A percentile compares a stretch with the other conserved stretches of the same genome.
Evolutionary conservation across 371 early-diverging fungal species (phyloP).

Genomic region (Paraphysoderma sedebokerense): DNA sequence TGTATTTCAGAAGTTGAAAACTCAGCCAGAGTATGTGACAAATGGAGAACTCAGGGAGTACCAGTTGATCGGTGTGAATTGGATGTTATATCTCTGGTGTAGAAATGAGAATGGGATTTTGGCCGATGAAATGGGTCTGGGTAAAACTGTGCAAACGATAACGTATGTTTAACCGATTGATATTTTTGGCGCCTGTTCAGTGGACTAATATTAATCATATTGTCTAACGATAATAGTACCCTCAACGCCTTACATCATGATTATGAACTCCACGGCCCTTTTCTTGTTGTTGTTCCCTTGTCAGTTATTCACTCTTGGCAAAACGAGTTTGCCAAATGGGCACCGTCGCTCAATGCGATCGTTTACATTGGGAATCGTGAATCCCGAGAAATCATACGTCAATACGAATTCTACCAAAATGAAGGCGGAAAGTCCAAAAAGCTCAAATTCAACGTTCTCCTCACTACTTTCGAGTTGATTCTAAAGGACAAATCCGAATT

Average conservation of each 20-base stretch:
- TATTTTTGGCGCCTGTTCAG: too few relatives aligned
- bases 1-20: constrained; percentile 47
- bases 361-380: constrained; percentile 75
- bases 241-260: constrained; percentile 81
- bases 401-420: constrained; percentile 82
- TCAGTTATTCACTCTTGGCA: constrained; percentile 91
- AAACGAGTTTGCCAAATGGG: constrained; percentile 84
- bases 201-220: too few relatives aligned
- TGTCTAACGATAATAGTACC: too few relatives aligned
- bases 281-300: constrained; percentile 87
- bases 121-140: constrained; percentile 92
- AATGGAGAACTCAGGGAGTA: constrained; percentile 64
- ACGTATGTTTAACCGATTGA: too few relatives aligned
- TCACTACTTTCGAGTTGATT: constrained; percentile 91
- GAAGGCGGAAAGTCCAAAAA: constrained; percentile 28
- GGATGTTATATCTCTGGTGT: constrained; percentile 95
- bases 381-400: constrained; percentile 65
- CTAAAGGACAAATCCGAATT: constrained; percentile 71
- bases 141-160: constrained; percentile 98
- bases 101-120: constrained; percentile 86
- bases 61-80: constrained; percentile 57
- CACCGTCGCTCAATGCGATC: constrained; percentile 80
- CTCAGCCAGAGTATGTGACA: constrained; percentile 71
- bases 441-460: constrained; percentile 73
- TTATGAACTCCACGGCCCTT: constrained; percentile 76